Percentiles rank a stretch among this genome's conserved stretches.
phyloP scores from a whole-genome alignment of 805 yeast species.

The Myxozyma geophila region DNA sequence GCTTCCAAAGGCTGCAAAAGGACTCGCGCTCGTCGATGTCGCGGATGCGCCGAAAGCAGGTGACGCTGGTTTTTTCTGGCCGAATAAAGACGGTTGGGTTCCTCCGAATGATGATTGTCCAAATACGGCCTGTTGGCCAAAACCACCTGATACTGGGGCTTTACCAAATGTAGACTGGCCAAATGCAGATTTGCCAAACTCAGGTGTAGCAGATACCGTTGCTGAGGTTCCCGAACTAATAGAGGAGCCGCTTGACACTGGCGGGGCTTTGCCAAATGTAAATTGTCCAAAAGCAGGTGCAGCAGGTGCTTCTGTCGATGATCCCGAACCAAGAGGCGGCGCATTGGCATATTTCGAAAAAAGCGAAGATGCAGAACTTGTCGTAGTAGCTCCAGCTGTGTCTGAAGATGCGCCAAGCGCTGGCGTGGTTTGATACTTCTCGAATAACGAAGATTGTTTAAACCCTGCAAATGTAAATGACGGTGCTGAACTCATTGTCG shows the following conservation, averaged over 20 bases:
- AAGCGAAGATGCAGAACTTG: constrained; percentile 3
- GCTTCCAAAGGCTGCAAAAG: background rate
- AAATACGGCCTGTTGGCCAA: background rate
- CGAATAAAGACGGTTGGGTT: background rate
- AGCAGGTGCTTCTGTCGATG: background rate
- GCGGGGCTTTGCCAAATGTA: constrained; percentile 22
- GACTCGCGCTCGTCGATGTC: background rate
- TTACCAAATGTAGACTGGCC: constrained; percentile 7
- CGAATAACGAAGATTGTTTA: background rate
- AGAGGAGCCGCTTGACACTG: too few species aligned
- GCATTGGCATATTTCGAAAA: constrained; percentile 18
- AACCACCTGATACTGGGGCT: background rate
- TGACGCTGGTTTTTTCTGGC: constrained; percentile 11
- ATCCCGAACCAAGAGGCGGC: constrained; percentile 10
- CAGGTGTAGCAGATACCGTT: background rate
- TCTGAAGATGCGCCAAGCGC: background rate
- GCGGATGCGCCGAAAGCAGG: constrained; percentile 1
- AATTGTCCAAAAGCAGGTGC: constrained; percentile 16
- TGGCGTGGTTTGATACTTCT: background rate
- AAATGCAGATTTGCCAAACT: constrained; percentile 13
- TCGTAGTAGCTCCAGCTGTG: background rate
- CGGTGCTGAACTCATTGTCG: background rate
- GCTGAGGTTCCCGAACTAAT: constrained; percentile 1
- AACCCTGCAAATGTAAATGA: background rate
- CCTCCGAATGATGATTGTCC: background rate